Evolutionary conservation across 352 stramenopile genomes (phyloP).

Genomic region (Phytophthora vignae): DNA sequence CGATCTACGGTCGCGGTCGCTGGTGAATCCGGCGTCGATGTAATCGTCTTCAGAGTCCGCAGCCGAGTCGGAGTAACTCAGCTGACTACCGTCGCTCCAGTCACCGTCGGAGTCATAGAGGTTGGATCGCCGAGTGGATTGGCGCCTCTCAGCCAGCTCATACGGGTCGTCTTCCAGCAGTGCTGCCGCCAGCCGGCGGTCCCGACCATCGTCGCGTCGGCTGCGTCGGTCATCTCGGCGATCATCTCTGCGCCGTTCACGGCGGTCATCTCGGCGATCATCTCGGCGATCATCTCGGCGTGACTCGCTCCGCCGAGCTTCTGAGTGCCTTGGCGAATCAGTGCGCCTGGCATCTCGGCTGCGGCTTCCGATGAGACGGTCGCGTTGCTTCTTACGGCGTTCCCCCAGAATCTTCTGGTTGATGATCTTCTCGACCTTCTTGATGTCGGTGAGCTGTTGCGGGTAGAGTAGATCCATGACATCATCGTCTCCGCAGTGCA

Average conservation of each 20-base stretch:
- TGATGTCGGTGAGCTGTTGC: background rate
- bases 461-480: background rate
- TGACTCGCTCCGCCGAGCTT: background rate
- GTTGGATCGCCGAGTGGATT: background rate
- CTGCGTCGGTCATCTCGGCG: background rate
- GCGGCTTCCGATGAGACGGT: background rate
- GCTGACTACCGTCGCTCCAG: too few species aligned
- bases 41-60: too few species aligned
- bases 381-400: background rate
- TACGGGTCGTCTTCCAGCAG: background rate
- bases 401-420: background rate
- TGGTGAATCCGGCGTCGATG: too few species aligned
- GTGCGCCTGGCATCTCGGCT: background rate
- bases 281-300: background rate
- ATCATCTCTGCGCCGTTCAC: background rate
- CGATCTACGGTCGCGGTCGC: too few species aligned
- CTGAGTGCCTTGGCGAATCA: background rate
- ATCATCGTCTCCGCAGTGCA: background rate
- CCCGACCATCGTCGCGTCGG: background rate
- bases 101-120: too few species aligned
- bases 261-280: background rate
- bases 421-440: background rate
- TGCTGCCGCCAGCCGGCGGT: background rate
- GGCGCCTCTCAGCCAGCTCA: background rate
- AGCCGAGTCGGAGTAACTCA: too few species aligned